These are phyloP conservation scores for Forsythia viridissima DNA, from an alignment of 257 asterid genomes.

Conservation along the genomic window DNA sequence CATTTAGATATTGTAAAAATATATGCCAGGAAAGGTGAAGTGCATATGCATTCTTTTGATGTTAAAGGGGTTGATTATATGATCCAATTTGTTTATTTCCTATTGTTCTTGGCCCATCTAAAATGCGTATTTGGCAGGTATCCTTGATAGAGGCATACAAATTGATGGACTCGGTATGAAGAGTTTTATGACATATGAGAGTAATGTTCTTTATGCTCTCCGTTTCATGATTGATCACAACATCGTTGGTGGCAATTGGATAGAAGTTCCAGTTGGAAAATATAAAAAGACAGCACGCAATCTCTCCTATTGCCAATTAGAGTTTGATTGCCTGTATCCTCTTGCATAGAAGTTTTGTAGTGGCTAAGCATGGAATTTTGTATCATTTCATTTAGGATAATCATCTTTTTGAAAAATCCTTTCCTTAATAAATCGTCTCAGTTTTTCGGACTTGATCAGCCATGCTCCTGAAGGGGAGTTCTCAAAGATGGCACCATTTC, in stretches of 20 bases:
- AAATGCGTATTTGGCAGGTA: slow-evolving; percentile 55
- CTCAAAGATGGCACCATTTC: slow-evolving; percentile 99
- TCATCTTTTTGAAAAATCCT: slow-evolving; percentile 20
- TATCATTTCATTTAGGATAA: slow-evolving; percentile 9
- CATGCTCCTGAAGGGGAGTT: slow-evolving; percentile 93
- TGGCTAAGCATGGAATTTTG: slow-evolving; percentile 6
- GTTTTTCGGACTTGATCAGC: slow-evolving; percentile 80
- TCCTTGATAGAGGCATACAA: slow-evolving; percentile 90
- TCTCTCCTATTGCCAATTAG: slow-evolving; percentile 79
- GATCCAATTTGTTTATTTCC: slow-evolving; percentile 10
- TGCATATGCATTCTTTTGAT: slow-evolving; percentile 13
- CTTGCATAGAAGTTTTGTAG: slow-evolving; percentile 12
- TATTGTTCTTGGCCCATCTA: slow-evolving; percentile 15
- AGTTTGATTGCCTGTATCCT: slow-evolving; percentile 98
- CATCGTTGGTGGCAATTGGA: slow-evolving; percentile 97
- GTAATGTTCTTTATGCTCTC: slow-evolving; percentile 94
- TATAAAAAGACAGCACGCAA: slow-evolving; percentile 59
- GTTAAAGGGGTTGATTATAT: slow-evolving; percentile 11
- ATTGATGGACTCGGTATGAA: slow-evolving; percentile 90
- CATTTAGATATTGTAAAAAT: slow-evolving; percentile 9
- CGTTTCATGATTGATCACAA: slow-evolving; percentile 98
- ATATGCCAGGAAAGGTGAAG: background rate
- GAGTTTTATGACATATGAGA: slow-evolving; percentile 88
- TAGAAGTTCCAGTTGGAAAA: slow-evolving; percentile 81
- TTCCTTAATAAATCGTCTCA: slow-evolving; percentile 52